Percentiles rank a stretch among this genome's conserved stretches.
These are phyloP conservation scores for Balakata baccata DNA, from an alignment of 345 rosid genomes.

Conservation along the genomic window DNA sequence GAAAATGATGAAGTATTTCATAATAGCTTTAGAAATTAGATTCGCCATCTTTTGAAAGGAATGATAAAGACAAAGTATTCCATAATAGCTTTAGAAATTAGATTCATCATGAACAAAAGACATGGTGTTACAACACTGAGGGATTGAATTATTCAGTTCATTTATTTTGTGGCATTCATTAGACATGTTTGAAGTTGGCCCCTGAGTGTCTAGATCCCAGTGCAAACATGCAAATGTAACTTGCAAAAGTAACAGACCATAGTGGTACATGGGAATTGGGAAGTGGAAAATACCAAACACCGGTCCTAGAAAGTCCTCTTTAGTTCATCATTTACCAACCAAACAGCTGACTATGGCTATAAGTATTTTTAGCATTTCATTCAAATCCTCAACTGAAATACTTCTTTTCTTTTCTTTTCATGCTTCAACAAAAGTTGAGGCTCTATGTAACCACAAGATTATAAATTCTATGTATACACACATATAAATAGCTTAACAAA, in stretches of 20 bases:
- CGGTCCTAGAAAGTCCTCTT: no score
- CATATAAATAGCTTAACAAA: not conserved
- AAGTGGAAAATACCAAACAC: not conserved
- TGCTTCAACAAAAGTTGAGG: not conserved
- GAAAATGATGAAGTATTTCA: not conserved
- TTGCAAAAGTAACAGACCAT: not conserved
- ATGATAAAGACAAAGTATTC: not conserved
- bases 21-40: not conserved
- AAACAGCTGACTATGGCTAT: not conserved
- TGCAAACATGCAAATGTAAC: not conserved
- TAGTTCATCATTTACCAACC: slow-evolving; percentile 1
- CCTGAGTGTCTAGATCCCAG: not conserved
- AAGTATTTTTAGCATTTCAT: not conserved
- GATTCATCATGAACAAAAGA: not conserved
- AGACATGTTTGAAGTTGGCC: not conserved
- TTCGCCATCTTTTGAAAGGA: not conserved
- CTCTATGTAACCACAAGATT: not conserved
- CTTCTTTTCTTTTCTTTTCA: not conserved
- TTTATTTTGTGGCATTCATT: not conserved
- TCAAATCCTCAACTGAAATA: not conserved
- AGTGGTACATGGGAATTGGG: not conserved
- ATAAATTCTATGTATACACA: not conserved
- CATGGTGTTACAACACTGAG: not conserved
- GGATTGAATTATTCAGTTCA: not conserved
- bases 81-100: no score